Evolutionary conservation across 164 flowering plant species (phyloP), one percentile per base, ranked within the genome.

Genomic region (Magnolia officinalis): DNA sequence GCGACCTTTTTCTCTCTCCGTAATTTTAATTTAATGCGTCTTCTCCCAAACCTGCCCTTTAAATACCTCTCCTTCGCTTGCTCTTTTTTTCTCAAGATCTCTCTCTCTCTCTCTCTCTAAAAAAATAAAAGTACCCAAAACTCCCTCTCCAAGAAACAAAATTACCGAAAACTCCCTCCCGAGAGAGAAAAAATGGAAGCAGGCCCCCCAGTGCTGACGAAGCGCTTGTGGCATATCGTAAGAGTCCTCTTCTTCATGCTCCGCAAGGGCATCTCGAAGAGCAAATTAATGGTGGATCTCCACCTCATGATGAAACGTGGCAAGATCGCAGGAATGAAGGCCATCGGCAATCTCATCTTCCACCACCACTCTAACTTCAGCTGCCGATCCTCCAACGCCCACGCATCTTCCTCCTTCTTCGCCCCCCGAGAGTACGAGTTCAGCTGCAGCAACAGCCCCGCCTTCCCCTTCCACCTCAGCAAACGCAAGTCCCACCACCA

Each of bases 391-490:
- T 61, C 80, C 67, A 87, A 83, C 78, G 80, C 78, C 50, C 80
- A 75, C 63, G 82, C 72, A 67, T 81, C 89, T 29, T 59, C 24
- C 74, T 29, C 72, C 67, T 88, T 82, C 86, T 37, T 11, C 71
- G 72, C 86, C 1, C 92, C 92, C 14, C 79, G 84, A 1, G 93
- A 92, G 13, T 95, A 95, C 81, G 97, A 95, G 78, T 95, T 92
- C 86, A 91, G 96, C 82, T 92, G 98, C 87, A 90, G 91, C 81
- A 90, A 87, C 85, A 91, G 85, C 83, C 97, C 97, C 6, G 87
- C 86, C 26, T 71, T 67, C 73, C 76, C 81, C 16, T 66, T 73
- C 80, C 82, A 73, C 72, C 16, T 68, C 68, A 24, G 18, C 88
- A 29, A 29, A 0, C 71, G 71, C 51, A 80, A 75, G 73, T 79